phyloP scores from a whole-genome alignment of 2,329 filamentous ascomycete genomes.

The Bipolaris cookei region DNA sequence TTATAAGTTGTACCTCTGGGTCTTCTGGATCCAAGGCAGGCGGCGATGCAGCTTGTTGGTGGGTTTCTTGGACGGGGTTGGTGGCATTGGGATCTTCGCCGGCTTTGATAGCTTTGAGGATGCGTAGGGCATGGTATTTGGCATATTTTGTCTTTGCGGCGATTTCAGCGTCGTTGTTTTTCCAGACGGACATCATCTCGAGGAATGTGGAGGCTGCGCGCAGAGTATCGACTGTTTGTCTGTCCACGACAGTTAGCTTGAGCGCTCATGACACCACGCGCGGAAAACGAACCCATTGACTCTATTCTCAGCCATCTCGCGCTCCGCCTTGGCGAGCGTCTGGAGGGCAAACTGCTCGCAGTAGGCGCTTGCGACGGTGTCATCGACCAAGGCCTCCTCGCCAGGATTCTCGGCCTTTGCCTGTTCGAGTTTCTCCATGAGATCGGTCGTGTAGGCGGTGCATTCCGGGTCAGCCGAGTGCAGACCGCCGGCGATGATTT shows the following conservation, averaged over 20 bases:
- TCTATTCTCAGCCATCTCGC: constrained; percentile 79
- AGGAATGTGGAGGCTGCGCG: constrained; percentile 92
- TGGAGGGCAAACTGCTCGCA: constrained; percentile 93
- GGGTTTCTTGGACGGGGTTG: constrained; percentile 72
- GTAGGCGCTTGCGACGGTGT: constrained; percentile 85
- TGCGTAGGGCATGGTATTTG: constrained; percentile 92
- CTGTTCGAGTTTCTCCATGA: constrained; percentile 92
- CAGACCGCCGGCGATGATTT: constrained; percentile 81
- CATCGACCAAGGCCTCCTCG: constrained; percentile 85
- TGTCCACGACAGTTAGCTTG: constrained; percentile 43
- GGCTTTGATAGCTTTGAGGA: constrained; percentile 87
- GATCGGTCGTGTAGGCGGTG: constrained; percentile 75
- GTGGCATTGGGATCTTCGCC: constrained; percentile 90
- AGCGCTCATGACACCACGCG: background rate
- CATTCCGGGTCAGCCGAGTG: constrained; percentile 81
- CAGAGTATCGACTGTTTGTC: constrained; percentile 92
- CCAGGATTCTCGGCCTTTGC: constrained; percentile 74
- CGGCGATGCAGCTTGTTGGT: constrained; percentile 42
- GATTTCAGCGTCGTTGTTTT: constrained; percentile 73
- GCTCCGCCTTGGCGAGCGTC: constrained; percentile 83
- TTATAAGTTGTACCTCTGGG: constrained; percentile 66
- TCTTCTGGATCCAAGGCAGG: constrained; percentile 67
- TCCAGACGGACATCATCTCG: constrained; percentile 85
- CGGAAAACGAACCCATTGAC: constrained; percentile 69
- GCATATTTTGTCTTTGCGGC: constrained; percentile 91